Conservation (phyloP, 352 stramenopile species). For the Phytophthora tubulina region DNA sequence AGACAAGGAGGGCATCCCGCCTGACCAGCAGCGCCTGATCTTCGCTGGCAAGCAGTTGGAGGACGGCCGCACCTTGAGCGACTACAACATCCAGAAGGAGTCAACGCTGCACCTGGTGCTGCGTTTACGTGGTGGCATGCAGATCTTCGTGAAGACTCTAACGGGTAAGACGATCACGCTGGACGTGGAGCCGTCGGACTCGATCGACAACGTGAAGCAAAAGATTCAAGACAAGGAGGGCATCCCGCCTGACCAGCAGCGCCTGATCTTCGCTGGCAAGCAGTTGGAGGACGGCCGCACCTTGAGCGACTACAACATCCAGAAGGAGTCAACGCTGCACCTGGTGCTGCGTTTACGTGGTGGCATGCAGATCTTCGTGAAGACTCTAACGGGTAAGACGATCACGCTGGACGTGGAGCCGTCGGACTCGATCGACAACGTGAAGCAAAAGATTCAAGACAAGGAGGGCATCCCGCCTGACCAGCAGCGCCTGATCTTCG, state of each 20-base stretch:
- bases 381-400: constrained; percentile 65
- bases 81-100: constrained; percentile 48
- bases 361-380: constrained; percentile 31
- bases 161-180: constrained; percentile 63
- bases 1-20: constrained; percentile 88
- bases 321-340: constrained; percentile 43
- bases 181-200: constrained; percentile 17
- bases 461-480: constrained; percentile 93
- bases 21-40: constrained; percentile 96
- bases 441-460: constrained; percentile 67
- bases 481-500: constrained; percentile 97
- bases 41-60: constrained; percentile 97
- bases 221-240: constrained; percentile 64
- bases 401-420: constrained; percentile 20
- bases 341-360: constrained; percentile 35
- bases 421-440: constrained; percentile 18
- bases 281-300: constrained; percentile 96
- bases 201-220: constrained; percentile 62
- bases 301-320: constrained; percentile 63
- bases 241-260: constrained; percentile 95
- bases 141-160: constrained; percentile 37
- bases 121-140: too few relatives aligned
- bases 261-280: constrained; percentile 97
- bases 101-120: constrained; percentile 40
- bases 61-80: constrained; percentile 91